Conservation (phyloP, 2,329 filamentous ascomycete species). For the Celoporthe dispersa region DNA sequence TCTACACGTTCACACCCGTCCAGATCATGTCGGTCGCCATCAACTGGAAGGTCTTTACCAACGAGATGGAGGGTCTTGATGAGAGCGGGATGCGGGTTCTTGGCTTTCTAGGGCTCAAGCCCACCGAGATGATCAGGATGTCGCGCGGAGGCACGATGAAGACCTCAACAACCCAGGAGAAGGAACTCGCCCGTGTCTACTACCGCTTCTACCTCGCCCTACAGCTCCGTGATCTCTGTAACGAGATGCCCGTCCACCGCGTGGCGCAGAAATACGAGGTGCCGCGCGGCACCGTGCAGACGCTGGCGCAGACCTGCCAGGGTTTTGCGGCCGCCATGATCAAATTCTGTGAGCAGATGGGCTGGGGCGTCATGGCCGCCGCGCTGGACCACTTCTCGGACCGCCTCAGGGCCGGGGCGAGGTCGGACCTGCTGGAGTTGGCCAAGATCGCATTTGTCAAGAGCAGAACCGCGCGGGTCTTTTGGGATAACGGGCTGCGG, state of each 20-base stretch:
- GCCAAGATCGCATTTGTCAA: slow-evolving; percentile 77
- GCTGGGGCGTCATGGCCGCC: slow-evolving; percentile 72
- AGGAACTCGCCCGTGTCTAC: slow-evolving; percentile 66
- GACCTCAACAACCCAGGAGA: slow-evolving; percentile 64
- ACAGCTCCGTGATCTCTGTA: slow-evolving; percentile 78
- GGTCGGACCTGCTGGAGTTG: slow-evolving; percentile 71
- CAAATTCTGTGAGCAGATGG: slow-evolving; percentile 79
- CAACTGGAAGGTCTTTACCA: slow-evolving; percentile 74
- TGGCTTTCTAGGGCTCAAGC: slow-evolving; percentile 69
- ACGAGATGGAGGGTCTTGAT: slow-evolving; percentile 71
- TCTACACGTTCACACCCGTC: slow-evolving; percentile 78
- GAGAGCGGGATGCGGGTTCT: slow-evolving; percentile 74
- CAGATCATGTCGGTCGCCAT: slow-evolving; percentile 60
- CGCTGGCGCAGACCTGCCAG: slow-evolving; percentile 73
- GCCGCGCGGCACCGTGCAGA: slow-evolving; percentile 73
- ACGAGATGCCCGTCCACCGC: slow-evolving; percentile 71
- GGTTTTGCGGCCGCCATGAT: slow-evolving; percentile 81
- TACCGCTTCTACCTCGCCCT: slow-evolving; percentile 75
- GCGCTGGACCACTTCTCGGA: slow-evolving; percentile 78
- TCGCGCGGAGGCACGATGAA: slow-evolving; percentile 69
- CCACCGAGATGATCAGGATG: slow-evolving; percentile 69
- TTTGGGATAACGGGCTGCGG: slow-evolving; percentile 78
- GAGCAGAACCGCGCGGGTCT: slow-evolving; percentile 72
- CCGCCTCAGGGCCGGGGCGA: slow-evolving; percentile 72
- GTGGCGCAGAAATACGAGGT: slow-evolving; percentile 74